Percentiles rank a stretch among this genome's conserved stretches.
These are phyloP conservation scores for Pythium volutum DNA, from an alignment of 352 stramenopile species.

Conservation along the genomic window DNA sequence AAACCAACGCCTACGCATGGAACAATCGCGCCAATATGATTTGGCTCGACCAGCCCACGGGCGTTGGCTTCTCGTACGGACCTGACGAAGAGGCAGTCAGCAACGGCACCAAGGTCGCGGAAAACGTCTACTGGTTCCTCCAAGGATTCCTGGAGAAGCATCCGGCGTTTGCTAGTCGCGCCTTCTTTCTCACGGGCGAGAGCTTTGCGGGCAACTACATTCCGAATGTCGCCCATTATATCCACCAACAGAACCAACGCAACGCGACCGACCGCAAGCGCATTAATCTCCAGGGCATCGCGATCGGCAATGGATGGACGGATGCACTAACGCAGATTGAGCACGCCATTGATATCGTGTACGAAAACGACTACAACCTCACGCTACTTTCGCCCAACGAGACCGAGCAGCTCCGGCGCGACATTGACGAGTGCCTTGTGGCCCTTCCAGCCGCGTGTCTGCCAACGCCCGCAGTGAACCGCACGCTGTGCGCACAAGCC, in stretches of 20 bases:
- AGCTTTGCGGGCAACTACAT: constrained; percentile 61
- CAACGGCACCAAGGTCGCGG: constrained; percentile 35
- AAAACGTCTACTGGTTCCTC: constrained; percentile 54
- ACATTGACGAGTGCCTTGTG: constrained; percentile 28
- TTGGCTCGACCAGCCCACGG: constrained; percentile 44
- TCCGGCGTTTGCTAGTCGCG: constrained; percentile 33
- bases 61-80: constrained; percentile 34
- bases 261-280: constrained; percentile 28
- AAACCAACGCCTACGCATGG: constrained; percentile 42
- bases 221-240: constrained; percentile 36
- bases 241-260: constrained; percentile 31
- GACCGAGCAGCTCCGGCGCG: constrained; percentile 12
- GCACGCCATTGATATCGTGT: constrained; percentile 40
- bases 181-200: constrained; percentile 55
- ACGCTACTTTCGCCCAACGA: constrained; percentile 35
- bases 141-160: constrained; percentile 47
- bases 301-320: constrained; percentile 73
- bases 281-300: constrained; percentile 60
- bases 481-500: too few relatives aligned
- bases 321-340: constrained; percentile 30
- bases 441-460: not conserved
- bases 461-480: too few relatives aligned
- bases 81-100: constrained; percentile 28
- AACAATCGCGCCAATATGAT: constrained; percentile 47
- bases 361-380: constrained; percentile 58